Evolutionary conservation across 148 eudicot genomes (phyloP), one percentile per base, ranked within the genome.

Genomic region (Persicaria maculosa): DNA sequence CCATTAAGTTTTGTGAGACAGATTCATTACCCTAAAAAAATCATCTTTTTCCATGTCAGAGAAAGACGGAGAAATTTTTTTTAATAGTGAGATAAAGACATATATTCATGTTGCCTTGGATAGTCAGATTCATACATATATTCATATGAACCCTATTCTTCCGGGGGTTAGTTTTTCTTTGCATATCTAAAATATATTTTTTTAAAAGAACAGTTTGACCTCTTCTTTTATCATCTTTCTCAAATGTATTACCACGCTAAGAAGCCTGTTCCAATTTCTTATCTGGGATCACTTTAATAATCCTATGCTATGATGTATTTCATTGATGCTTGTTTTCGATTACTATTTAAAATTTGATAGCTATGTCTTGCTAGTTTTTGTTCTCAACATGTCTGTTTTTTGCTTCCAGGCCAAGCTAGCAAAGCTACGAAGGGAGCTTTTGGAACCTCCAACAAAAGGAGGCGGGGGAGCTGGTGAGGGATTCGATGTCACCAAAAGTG

Each of bases 401-500:
- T 78, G 73, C 57, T 80, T 50, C 19, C 74, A 96, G 99, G 99
- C 99, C 72, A 96, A 96, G 82, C 94, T 96, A 83, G 99, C 99
- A 72, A 96, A 96, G 86, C 86, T 96, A 59, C 85, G 99, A 48
- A 86, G 99, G 79, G 99, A 96, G 40, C 97, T 96, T 68, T 83
- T 96, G 74, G 87, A 89, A 43, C 99, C 99, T 40, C 53, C 97
- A 65, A 55, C 97, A 6, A 96, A 96, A 79, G 99, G 97, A 77
- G 99, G 93, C 80, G 99, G 91, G 77, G 97, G 91, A 81, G 97
- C 97, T 71, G 99, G 99, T 69, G 99, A 96, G 86, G 99, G 99
- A 72, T 96, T 96, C 80, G 99, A 96, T 77, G 99, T 96, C 55
- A 96, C 99, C 72, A 96, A 96, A 86, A 96, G 99, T 82, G 99